These are phyloP conservation scores for Mycosphaerella arachidis DNA, from an alignment of 2,329 filamentous ascomycete genomes.

Conservation along the genomic window DNA sequence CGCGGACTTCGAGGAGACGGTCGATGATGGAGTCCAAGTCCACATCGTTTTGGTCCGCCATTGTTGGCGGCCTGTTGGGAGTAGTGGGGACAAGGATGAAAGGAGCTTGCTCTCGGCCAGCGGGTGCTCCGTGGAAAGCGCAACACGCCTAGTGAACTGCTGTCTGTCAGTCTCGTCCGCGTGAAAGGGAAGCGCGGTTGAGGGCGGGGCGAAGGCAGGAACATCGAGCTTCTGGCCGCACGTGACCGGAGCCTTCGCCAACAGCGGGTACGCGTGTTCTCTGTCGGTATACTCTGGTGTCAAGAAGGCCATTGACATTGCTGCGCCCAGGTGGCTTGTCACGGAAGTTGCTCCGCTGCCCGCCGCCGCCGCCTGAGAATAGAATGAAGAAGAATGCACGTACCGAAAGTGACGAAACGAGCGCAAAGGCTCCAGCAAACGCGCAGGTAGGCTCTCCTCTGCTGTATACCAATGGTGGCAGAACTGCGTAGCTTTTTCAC, in stretches of 20 bases:
- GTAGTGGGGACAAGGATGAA: slow-evolving; percentile 6
- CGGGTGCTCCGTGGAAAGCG: slow-evolving; percentile 14
- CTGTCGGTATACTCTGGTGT: background rate
- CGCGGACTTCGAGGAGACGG: slow-evolving; percentile 92
- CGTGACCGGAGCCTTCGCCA: slow-evolving; percentile 12
- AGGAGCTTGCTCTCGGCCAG: slow-evolving; percentile 22
- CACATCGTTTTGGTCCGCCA: slow-evolving; percentile 81
- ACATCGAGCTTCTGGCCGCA: background rate
- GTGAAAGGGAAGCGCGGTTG: background rate
- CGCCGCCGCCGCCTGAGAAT: background rate
- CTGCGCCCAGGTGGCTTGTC: background rate
- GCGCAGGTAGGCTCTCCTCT: slow-evolving; percentile 11
- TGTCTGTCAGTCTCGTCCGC: slow-evolving; percentile 9
- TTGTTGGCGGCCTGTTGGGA: slow-evolving; percentile 38
- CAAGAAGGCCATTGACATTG: background rate
- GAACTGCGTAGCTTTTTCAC: slow-evolving; percentile 3
- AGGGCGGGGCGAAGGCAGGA: background rate
- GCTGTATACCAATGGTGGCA: slow-evolving; percentile 6
- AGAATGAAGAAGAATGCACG: slow-evolving; percentile 9
- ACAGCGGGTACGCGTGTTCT: background rate
- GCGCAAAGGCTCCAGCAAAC: slow-evolving; percentile 29
- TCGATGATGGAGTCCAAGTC: slow-evolving; percentile 99
- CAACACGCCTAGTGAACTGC: slow-evolving; percentile 16
- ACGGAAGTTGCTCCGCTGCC: background rate
- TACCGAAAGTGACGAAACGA: slow-evolving; percentile 30